phyloP scores from a whole-genome alignment of 164 flowering plant genomes.

The Protea cynaroides region DNA sequence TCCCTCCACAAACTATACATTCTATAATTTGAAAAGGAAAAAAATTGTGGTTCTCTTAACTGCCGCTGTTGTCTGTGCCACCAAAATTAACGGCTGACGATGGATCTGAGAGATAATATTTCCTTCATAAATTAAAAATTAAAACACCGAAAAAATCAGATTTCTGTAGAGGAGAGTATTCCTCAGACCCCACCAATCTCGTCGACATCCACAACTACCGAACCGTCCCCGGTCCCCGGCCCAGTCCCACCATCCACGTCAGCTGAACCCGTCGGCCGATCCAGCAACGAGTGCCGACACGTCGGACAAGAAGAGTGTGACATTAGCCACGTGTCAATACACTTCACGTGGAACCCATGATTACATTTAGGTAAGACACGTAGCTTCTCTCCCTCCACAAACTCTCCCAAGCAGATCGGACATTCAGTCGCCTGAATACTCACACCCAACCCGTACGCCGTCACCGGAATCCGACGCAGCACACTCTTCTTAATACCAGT shows the following conservation, averaged over 20 bases:
- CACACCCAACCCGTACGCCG: conserved; percentile 39
- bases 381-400: conserved; percentile 56
- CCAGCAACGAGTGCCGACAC: conserved; percentile 52
- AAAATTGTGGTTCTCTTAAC: too few relatives aligned
- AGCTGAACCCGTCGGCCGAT: conserved; percentile 9
- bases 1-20: too few relatives aligned
- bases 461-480: conserved; percentile 51
- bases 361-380: conserved; percentile 62
- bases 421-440: conserved; percentile 47
- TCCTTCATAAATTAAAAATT: background rate
- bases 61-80: too few relatives aligned
- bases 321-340: conserved; percentile 67
- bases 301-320: conserved; percentile 75
- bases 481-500: conserved; percentile 55
- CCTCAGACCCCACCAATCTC: background rate
- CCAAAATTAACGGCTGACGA: too few relatives aligned
- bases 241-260: conserved; percentile 8
- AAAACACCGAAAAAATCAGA: background rate
- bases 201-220: background rate
- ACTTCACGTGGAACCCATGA: conserved; percentile 63
- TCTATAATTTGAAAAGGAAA: too few relatives aligned
- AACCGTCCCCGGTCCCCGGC: conserved; percentile 7
- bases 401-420: conserved; percentile 71
- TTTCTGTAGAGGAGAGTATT: too few relatives aligned
- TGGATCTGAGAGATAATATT: too few relatives aligned